Conservation (phyloP, 2,329 filamentous ascomycete genomes). For the Exophiala spinifera region DNA sequence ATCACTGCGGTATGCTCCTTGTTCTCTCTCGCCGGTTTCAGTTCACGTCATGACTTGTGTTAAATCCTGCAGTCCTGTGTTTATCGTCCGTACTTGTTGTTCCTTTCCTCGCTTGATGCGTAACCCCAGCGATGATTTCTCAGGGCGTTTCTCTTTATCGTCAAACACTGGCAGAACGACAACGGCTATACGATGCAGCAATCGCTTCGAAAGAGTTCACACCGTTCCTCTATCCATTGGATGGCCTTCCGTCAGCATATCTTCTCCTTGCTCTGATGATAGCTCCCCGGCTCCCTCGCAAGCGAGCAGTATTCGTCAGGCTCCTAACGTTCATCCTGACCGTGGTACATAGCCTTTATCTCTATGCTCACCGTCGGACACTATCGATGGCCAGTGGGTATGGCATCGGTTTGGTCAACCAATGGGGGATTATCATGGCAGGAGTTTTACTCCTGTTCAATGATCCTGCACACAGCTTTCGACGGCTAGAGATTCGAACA, state of each 20-base stretch:
- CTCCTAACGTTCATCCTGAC: constrained; percentile 16
- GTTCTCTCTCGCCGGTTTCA: neutral
- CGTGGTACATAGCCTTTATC: constrained; percentile 11
- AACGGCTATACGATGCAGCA: constrained; percentile 21
- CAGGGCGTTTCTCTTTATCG: constrained; percentile 32
- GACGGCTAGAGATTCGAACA: constrained; percentile 49
- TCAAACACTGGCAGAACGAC: constrained; percentile 36
- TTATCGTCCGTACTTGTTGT: too few species aligned
- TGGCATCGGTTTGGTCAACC: constrained; percentile 52
- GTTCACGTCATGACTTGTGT: neutral
- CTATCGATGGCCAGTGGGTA: constrained; percentile 52
- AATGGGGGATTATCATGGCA: constrained; percentile 56
- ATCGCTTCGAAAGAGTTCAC: constrained; percentile 19
- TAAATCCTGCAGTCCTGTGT: neutral
- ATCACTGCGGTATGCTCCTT: neutral
- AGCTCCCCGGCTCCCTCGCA: constrained; percentile 18
- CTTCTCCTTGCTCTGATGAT: constrained; percentile 22
- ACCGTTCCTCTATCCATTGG: constrained; percentile 29
- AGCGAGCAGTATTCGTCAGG: constrained; percentile 3
- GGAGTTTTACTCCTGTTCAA: constrained; percentile 53
- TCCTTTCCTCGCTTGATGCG: neutral
- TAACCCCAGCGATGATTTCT: constrained; percentile 37
- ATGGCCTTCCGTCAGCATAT: constrained; percentile 24
- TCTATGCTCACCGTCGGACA: constrained; percentile 37
- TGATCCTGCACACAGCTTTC: constrained; percentile 55